These are phyloP conservation scores for Metarhizium anisopliae DNA, from an alignment of 2,329 filamentous ascomycete species.

Conservation along the genomic window DNA sequence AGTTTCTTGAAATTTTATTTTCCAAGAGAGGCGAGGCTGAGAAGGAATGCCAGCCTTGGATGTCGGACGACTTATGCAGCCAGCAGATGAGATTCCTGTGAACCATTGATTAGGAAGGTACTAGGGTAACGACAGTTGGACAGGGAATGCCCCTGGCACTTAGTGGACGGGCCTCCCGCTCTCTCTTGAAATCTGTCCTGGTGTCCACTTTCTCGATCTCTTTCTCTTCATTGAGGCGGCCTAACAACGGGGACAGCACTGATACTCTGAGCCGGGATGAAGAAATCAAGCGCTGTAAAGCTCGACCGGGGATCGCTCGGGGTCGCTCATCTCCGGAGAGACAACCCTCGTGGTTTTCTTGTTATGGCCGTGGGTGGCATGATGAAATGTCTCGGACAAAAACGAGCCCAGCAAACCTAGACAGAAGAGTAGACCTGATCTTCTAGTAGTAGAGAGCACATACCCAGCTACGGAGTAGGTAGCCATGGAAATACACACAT, in stretches of 20 bases:
- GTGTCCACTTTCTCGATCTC: constrained; percentile 1
- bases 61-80: background rate
- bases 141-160: constrained; percentile 3
- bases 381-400: constrained; percentile 11
- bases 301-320: background rate
- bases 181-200: background rate
- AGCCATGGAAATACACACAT: background rate
- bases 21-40: background rate
- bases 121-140: background rate
- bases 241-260: background rate
- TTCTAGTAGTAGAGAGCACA: too few species aligned
- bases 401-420: constrained; percentile 1
- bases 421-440: background rate
- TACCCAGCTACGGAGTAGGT: background rate
- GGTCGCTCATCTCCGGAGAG: constrained; percentile 4
- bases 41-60: background rate
- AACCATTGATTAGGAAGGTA: background rate
- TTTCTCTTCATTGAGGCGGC: background rate
- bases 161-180: too few species aligned
- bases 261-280: background rate
- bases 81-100: background rate
- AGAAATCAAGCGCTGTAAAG: background rate
- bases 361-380: constrained; percentile 3
- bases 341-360: constrained; percentile 3
- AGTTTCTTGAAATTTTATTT: too few species aligned